Evolutionary conservation across 225 moss, liverwort and hornwort species (phyloP).

Genomic region (Asterella californica): DNA sequence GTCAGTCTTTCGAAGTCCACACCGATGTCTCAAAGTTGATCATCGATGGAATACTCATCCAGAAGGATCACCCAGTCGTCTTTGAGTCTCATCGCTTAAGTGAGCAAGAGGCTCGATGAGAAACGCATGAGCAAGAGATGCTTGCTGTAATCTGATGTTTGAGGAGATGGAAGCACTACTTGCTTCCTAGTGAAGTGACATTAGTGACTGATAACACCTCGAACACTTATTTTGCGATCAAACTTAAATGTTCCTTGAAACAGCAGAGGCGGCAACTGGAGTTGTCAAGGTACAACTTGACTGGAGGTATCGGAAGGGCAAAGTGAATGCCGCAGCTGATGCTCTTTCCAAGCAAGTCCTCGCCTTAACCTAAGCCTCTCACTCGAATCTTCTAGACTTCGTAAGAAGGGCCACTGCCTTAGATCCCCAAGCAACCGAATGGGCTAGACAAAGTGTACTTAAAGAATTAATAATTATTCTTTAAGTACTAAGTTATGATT

Average conservation of each 20-base stretch:
- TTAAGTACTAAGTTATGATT: too few species aligned
- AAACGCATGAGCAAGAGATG: conserved; percentile 20
- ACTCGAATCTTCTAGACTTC: neutral
- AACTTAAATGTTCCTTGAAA: neutral
- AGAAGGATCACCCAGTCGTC: too few species aligned
- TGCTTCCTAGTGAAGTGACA: neutral
- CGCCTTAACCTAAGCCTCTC: neutral
- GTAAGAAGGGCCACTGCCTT: neutral
- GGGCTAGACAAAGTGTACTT: too few species aligned
- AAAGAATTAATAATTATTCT: too few species aligned
- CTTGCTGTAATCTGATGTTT: conserved; percentile 13
- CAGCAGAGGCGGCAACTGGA: neutral
- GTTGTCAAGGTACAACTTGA: neutral
- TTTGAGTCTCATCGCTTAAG: neutral
- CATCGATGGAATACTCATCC: too few species aligned
- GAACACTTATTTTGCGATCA: neutral
- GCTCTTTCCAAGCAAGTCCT: neutral
- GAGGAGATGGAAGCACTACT: conserved; percentile 18
- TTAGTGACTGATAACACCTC: conserved; percentile 8
- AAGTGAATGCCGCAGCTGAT: neutral
- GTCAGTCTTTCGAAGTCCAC: too few species aligned
- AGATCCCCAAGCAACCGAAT: too few species aligned
- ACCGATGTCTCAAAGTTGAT: too few species aligned
- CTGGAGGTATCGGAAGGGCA: neutral
- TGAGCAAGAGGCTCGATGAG: neutral